These are phyloP conservation scores for Fragaria iinumae DNA, from an alignment of 306 rosid species.

Conservation along the genomic window DNA sequence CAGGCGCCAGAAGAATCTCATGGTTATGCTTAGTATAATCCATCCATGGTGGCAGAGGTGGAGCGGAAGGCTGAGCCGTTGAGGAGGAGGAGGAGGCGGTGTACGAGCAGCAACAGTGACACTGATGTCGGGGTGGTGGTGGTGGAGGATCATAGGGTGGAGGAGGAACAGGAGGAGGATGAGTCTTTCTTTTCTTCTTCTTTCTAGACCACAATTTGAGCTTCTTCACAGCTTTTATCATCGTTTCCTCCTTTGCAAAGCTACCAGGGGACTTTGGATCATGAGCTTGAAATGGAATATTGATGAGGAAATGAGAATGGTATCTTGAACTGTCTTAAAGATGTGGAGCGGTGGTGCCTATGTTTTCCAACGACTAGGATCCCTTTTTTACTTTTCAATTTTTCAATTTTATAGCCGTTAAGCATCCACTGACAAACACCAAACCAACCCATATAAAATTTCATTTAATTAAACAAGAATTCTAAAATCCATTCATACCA, in stretches of 20 bases:
- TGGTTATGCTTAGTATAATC: constrained; percentile 25
- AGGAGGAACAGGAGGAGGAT: neutral
- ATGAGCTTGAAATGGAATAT: neutral
- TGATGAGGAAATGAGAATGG: neutral
- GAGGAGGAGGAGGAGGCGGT: constrained; percentile 9
- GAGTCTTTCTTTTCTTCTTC: constrained; percentile 41
- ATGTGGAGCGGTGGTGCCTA: neutral
- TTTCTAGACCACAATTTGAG: constrained; percentile 60
- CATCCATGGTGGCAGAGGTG: constrained; percentile 71
- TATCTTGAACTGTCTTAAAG: neutral
- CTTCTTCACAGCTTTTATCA: constrained; percentile 59
- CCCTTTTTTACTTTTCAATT: neutral
- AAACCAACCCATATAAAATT: neutral
- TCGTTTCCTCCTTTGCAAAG: constrained; percentile 4
- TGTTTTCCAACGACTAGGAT: neutral
- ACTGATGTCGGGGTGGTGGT: neutral
- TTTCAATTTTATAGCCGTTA: constrained; percentile 54
- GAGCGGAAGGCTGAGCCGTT: constrained; percentile 57
- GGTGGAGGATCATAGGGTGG: constrained; percentile 28
- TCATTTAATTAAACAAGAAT: neutral
- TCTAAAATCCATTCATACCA: neutral
- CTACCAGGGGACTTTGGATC: neutral
- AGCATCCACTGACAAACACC: constrained; percentile 4
- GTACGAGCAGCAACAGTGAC: constrained; percentile 27
- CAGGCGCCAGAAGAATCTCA: constrained; percentile 34